Conservation (phyloP, 768 basidiomycete species). For the Lactarius vividus region DNA sequence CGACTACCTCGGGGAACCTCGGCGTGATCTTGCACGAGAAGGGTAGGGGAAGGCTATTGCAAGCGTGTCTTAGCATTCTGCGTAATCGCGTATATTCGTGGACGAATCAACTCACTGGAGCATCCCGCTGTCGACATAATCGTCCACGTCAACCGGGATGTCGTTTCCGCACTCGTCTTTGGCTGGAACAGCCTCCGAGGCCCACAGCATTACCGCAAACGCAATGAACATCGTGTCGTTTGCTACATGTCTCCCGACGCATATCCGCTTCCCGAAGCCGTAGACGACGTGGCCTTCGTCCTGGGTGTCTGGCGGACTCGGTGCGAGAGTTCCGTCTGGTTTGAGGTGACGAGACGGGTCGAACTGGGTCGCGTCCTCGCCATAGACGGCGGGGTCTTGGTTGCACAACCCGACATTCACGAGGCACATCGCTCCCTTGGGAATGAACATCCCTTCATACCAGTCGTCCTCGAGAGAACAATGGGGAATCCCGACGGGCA, state of each 20-base stretch:
- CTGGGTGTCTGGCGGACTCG: constrained; percentile 31
- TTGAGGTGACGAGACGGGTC: constrained; percentile 33
- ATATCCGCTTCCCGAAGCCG: constrained; percentile 36
- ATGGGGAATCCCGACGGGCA: constrained; percentile 27
- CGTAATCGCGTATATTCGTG: neutral
- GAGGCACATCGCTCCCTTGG: constrained; percentile 37
- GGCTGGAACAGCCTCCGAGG: constrained; percentile 27
- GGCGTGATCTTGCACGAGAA: constrained; percentile 29
- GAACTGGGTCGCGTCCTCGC: constrained; percentile 30
- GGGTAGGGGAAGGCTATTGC: constrained; percentile 25
- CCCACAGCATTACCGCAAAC: constrained; percentile 35
- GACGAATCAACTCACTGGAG: constrained; percentile 24
- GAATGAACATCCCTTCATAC: constrained; percentile 36
- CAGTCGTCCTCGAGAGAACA: constrained; percentile 32
- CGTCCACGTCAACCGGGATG: constrained; percentile 22
- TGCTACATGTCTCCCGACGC: constrained; percentile 37
- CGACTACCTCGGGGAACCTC: constrained; percentile 25
- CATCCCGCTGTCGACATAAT: constrained; percentile 24
- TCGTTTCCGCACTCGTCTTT: constrained; percentile 21
- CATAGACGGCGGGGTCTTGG: constrained; percentile 32
- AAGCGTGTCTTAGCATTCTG: neutral
- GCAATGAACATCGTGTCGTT: constrained; percentile 37
- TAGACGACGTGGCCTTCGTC: constrained; percentile 34
- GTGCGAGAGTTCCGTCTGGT: constrained; percentile 29
- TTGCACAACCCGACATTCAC: constrained; percentile 34